Base-by-base conservation (phyloP, 371 early-diverging fungal genomes). In the Syncephalastrum sp. region DNA sequence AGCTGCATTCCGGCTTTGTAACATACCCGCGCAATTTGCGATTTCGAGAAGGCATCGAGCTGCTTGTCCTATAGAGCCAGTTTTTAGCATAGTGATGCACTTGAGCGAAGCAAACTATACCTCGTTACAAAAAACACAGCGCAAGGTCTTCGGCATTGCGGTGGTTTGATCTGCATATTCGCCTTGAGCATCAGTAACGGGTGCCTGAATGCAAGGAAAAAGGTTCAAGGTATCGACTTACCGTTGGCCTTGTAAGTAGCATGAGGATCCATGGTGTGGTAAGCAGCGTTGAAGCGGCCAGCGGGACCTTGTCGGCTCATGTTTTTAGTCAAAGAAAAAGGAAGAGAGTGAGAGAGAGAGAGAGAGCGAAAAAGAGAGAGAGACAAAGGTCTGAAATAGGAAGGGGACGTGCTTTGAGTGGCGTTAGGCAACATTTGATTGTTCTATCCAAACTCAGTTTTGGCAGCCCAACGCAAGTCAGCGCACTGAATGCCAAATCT, bases 41-140 rank as follows among this genome's bases (percentile, higher is more conserved):
- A 68, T 55, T 74, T 70, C 0, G 75, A 70, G 33, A 70, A 74
- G 1, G 70, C 61, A 43, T 70, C 67, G 5, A 57, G 29, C 1
- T 50, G 70, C 38, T 70, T 70, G 1, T 74, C 64, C 63, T 67
- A 54, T 21, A 42, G 41, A 21, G 21, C 21, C 7, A 55, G 14
- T 12, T 14, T 21, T 27, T 10, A 7, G 29, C 24, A 17, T 38
- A 33, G 5, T 4, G 38, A 7, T 4, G 4, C 25, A 45, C 27
- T 14, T 33, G 23, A 27, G 24, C 10, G 8, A 7, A 6, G 15
- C 5, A 19, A 21, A 12, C 2, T 33, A 47, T 63, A 64, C 65
- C 52, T 53, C 24, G 13, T 60, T 55, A 19, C 69, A 69, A 23
- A 65, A 69, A 10, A 63, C 57, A 47, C 68, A 67, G 12, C 50